Evolutionary conservation across 2,329 filamentous ascomycete species (phyloP), one percentile per base, ranked within the genome.

Genomic region (Eutypa lata): DNA sequence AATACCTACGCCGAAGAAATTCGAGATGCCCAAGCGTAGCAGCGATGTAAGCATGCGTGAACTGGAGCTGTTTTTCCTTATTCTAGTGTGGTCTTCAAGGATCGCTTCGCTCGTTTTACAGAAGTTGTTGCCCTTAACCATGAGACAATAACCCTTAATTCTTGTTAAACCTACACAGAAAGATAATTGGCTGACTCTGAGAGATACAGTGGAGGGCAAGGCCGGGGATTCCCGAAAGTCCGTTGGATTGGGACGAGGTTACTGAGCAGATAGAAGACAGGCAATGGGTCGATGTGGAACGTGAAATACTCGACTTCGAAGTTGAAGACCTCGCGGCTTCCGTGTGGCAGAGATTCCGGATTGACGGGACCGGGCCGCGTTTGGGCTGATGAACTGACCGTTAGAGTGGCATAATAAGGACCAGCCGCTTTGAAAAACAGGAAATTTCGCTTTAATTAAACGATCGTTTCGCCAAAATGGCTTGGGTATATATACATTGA

Each of bases 271-370:
- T 57, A 42, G 54, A 58, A 37, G 60, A 62, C 19, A n/a, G 47
- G 45, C 53, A 62, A 21, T 65, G 62, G 62, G 49, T 61, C 18
- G 61, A 63, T 40, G 56, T 63, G 14, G 46, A 38, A 22, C 31
- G 53, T 21, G 57, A 59, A n/a, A 38, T 53, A 7, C 4, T 35
- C 5, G 51, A 54, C 1, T 7, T 53, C 7, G 42, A 53, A 31
- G 37, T 61, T 6, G 59, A 63, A 1, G 55, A 58, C 10, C 43
- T 58, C 2, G 31, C 44, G 10, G 28, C 6, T 8, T 48, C 47
- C 2, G 54, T 61, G 11, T 50, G 53, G 48, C 52, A 55, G 14
- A 50, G 26, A 22, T 47, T 60, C n/a, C 56, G 51, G 4, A 40
- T 60, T 8, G 48, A 58, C 14, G 53, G 37, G 3, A 49, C 49